Evolutionary conservation across 176 grass and related monocot species (phyloP), one percentile per base, ranked within the genome.

Genomic region (Zoysia japonica): DNA sequence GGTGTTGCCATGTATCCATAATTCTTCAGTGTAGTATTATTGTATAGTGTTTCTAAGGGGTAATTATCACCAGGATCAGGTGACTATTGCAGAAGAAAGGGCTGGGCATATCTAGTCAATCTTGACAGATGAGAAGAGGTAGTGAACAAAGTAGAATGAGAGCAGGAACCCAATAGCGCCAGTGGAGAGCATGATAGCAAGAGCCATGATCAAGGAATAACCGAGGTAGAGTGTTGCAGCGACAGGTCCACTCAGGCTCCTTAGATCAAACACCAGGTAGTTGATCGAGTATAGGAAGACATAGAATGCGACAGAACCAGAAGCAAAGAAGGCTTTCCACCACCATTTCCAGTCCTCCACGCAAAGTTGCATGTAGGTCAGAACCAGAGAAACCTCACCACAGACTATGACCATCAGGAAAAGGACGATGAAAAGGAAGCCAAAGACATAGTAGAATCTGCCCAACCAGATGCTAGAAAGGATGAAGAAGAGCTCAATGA

Each of bases 251-350:
- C 89, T 94, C 65, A 94, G 62, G 83, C 92, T 94, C 84, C 92
- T 94, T 15, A 94, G 85, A 47, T 94, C 92, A 11, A 94, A 94
- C 68, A 94, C 92, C 55, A 94, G 77, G 78, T 94, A 94, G 71
- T 91, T 91, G 78, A 94, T 83, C 0, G 92, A 91, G 89, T 94
- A 94, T 38, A 94, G 59, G 77, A 94, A 91, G n/a, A 94, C 92
- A 56, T 91, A 94, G 71, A 94, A 61, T 11, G 89, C 85, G 1
- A 94, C 89, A 0, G 92, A 91, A 11, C 92, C 92, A 19, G 89
- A 94, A 15, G 92, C 89, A 76, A 94, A 94, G 67, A 94, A 94
- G 53, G 92, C 92, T 80, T 94, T 94, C 92, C 92, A 91, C 92
- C 92, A 94, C 92, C 92, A 94, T 74, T 72, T 91, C 89, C 89